Evolutionary conservation across 176 grass and related monocot genomes (phyloP).

Genomic region (Musa beccarii): DNA sequence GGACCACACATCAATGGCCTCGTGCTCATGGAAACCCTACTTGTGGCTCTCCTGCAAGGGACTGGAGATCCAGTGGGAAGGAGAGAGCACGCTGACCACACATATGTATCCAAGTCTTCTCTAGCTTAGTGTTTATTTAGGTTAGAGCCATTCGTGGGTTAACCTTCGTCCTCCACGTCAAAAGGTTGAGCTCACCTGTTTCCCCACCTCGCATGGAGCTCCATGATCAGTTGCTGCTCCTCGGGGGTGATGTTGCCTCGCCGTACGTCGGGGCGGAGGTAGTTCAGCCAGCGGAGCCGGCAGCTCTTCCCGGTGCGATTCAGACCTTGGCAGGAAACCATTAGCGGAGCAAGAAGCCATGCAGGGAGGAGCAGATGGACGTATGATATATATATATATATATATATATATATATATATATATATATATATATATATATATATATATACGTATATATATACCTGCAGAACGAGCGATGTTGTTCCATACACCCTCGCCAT

Average conservation of each 20-base stretch:
- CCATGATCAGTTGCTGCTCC: constrained; percentile 30
- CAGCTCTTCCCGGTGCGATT: constrained; percentile 31
- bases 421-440: not conserved
- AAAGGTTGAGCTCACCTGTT: constrained; percentile 19
- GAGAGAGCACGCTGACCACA: not conserved
- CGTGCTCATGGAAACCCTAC: not conserved
- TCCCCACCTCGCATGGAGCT: constrained; percentile 24
- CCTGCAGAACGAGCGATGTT: constrained; percentile 19
- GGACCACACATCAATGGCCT: not conserved
- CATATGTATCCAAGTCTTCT: not conserved
- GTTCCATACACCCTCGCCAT: constrained; percentile 24
- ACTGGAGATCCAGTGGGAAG: not conserved
- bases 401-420: not conserved
- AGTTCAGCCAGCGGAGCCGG: constrained; percentile 29
- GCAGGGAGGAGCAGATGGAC: not conserved
- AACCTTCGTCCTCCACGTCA: no score
- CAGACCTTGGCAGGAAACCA: constrained; percentile 4
- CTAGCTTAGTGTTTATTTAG: no score
- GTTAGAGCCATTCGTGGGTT: no score
- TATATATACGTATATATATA: not conserved
- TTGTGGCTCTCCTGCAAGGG: not conserved
- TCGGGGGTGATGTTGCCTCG: constrained; percentile 25
- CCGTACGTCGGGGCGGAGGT: constrained; percentile 23
- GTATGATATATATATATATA: not conserved
- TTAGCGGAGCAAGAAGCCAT: not conserved